Base-by-base conservation (phyloP, 305 asterid genomes). In the Fraxinus greggii region DNA sequence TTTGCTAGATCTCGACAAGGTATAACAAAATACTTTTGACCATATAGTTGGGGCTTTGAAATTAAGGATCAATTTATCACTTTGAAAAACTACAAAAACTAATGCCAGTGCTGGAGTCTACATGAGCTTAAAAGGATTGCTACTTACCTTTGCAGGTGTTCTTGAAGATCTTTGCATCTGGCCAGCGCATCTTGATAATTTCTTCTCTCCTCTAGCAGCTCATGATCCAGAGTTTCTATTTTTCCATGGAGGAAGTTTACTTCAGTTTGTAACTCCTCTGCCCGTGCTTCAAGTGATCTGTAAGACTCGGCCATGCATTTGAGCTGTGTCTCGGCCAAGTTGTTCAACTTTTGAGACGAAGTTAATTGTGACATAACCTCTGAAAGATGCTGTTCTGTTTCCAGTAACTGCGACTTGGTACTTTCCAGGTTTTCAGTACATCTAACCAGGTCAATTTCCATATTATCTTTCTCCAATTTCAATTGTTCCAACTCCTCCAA, bases 241-340 rank as follows among this genome's bases (percentile, higher is more conserved):
- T 87, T 93, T 73, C 86, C 95, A 78, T 78, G 92, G 28, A 93
- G 98, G 76, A 86, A 75, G 87, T 89, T 88, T 7, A 92, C 88
- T 88, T 94, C 98, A 80, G 84, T 86, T 84, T 92, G 94, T 54
- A 96, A 89, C 76, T 92, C 93, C 82, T 89, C 97, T 23, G 95
- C 89, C 21, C 97, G 93, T 33, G 90, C 79, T 88, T 96, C 99
- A 80, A 96, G 99, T 17, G 92, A 85, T 54, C 87, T 93, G 87
- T 96, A 96, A 3, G 99, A 96, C 85, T 94, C 98, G 7, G 97
- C 97, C 99, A 96, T 96, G 87, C 99, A 96, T 84, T 93, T 96
- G 82, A 96, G 97, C 90, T 96, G 99, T 70, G 97, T 96, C 88
- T 94, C 99, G 40, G 98, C 91, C 89, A 96, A 90, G 88, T 97